These are phyloP conservation scores for Saccharomyces kudriavzevii DNA, from an alignment of 805 yeast species.

Conservation along the genomic window DNA sequence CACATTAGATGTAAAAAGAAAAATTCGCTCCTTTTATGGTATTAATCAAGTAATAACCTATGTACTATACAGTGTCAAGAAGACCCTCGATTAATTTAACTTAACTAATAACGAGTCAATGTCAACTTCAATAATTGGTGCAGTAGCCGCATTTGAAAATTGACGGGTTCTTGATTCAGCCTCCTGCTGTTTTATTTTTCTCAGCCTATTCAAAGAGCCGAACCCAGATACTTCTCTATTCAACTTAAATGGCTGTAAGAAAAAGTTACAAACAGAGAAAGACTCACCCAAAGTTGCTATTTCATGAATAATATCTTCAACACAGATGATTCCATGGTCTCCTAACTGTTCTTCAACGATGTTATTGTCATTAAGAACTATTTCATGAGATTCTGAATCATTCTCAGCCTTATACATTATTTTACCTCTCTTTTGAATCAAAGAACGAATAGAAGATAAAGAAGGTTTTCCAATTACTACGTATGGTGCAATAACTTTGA, in stretches of 20 bases:
- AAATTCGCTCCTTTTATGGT: background rate
- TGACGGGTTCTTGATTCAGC: slow-evolving; percentile 36
- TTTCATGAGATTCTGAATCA: slow-evolving; percentile 29
- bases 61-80: background rate
- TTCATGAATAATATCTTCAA: slow-evolving; percentile 74
- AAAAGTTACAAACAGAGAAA: slow-evolving; percentile 51
- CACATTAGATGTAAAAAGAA: background rate
- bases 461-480: slow-evolving; percentile 69
- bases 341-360: slow-evolving; percentile 65
- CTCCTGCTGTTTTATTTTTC: slow-evolving; percentile 50
- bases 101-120: slow-evolving; percentile 60
- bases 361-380: slow-evolving; percentile 64
- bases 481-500: slow-evolving; percentile 65
- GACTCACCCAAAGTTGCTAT: slow-evolving; percentile 53
- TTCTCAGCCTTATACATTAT: slow-evolving; percentile 34
- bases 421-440: slow-evolving; percentile 71
- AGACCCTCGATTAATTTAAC: slow-evolving; percentile 40
- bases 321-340: slow-evolving; percentile 64
- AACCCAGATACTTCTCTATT: slow-evolving; percentile 66
- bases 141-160: slow-evolving; percentile 53
- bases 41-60: background rate
- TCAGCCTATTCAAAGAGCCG: slow-evolving; percentile 64
- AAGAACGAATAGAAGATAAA: slow-evolving; percentile 59
- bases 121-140: slow-evolving; percentile 62
- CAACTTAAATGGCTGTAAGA: slow-evolving; percentile 63